A percentile compares a stretch with the other conserved stretches of the same genome.
Conservation (phyloP, 306 rosid species). For the Casuarina equisetifolia region DNA sequence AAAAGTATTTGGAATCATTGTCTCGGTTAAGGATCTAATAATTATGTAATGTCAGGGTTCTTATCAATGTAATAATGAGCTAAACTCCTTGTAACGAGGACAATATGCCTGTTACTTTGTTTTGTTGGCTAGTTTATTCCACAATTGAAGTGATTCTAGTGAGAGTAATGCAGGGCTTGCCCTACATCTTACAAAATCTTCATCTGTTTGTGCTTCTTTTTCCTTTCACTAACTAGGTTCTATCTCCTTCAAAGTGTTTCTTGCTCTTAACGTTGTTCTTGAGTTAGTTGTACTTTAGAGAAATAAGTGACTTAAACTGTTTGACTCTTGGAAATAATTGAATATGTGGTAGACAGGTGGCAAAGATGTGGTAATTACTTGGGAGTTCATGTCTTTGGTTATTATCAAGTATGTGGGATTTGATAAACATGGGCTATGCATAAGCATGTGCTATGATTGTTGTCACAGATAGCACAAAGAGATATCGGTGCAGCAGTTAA, state of each 20-base stretch:
- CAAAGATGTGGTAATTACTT: neutral
- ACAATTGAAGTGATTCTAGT: neutral
- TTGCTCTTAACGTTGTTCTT: neutral
- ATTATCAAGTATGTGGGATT: neutral
- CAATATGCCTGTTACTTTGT: neutral
- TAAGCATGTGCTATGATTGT: neutral
- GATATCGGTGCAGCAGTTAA: neutral
- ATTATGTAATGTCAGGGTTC: no score
- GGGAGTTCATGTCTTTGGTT: neutral
- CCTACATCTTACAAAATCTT: neutral
- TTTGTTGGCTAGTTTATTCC: neutral
- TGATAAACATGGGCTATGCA: neutral
- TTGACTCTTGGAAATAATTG: neutral
- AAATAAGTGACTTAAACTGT: neutral
- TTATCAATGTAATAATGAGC: no score
- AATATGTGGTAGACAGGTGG: neutral
- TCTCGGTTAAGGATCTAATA: no score
- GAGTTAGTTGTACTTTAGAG: neutral
- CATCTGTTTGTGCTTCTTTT: neutral
- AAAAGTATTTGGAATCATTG: neutral
- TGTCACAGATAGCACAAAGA: neutral
- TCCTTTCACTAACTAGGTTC: neutral
- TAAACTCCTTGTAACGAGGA: no score
- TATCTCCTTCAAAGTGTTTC: neutral
- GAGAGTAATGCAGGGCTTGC: neutral